phyloP scores from a whole-genome alignment of 345 rosid genomes.

The Populus pruinosa region DNA sequence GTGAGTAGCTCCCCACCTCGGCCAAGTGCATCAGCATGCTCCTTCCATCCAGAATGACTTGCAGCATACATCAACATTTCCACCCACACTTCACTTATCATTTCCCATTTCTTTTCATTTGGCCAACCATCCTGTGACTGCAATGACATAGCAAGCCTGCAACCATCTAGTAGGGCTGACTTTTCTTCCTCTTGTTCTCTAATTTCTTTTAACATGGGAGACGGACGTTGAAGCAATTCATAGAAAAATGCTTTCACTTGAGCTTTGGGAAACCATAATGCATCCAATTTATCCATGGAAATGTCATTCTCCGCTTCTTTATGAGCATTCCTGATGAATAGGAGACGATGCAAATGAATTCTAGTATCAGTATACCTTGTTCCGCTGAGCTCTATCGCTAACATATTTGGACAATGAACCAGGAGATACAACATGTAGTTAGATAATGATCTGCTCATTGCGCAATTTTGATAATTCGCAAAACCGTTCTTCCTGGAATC shows the following conservation, averaged over 20 bases:
- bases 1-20: neutral
- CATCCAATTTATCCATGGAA: too few relatives aligned
- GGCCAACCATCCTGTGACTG: neutral
- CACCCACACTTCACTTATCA: neutral
- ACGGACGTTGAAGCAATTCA: neutral
- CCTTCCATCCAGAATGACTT: neutral
- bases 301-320: too few relatives aligned
- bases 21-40: neutral
- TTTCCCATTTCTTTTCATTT: neutral
- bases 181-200: rapidly evolving
- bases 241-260: neutral
- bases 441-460: neutral
- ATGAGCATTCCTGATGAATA: too few relatives aligned
- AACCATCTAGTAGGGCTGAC: neutral
- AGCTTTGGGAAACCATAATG: too few relatives aligned
- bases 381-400: neutral
- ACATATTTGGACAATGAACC: neutral
- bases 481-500: too few relatives aligned
- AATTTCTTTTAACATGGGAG: too few relatives aligned
- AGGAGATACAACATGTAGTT: neutral
- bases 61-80: neutral
- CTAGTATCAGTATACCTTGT: neutral
- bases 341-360: neutral
- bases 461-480: too few relatives aligned
- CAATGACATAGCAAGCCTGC: neutral